Base-by-base conservation (phyloP, 78 protist species). In the Dictyostelium citrinum region DNA sequence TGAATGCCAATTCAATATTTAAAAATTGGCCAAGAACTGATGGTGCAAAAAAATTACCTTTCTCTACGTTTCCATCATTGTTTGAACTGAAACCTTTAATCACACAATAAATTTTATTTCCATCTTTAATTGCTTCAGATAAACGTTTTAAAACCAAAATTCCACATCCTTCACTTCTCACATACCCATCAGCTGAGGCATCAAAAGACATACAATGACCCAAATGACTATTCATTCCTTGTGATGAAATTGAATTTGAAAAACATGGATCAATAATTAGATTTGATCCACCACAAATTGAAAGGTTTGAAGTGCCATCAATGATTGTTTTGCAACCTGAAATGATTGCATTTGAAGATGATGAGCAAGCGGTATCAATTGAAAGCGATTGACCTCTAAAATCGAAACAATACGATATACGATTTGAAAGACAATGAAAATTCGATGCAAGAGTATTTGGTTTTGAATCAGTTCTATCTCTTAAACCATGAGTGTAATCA, bases 201-300 rank as follows among this genome's bases (percentile, higher is more conserved):
- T 82, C 90, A 29, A 82, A 82, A 12, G 90, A 39, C 70, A 35
- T 71, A 10, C 51, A 82, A 27, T 17, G 17, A 35, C 79, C 79
- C 20, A 20, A 16, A 7, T 27, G 11, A 14, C 41, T 24, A n/a
- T 96, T 84, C 83, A 97, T 60, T 14, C 85, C 83, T 2, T 10
- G 45, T 75, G 7, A n/a, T 1, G 90, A 46, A 10, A 93, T 71
- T 8, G 49, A 20, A 14, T 58, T 61, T 11, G 84, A 22, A 6
- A 55, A 16, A 24, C 33, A 80, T 43, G 90, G 96, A 71, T 39
- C 67, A 24, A 94, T 85, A 9, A 90, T 39, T 20, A 90, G 10
- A 83, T 96, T 97, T 72, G 39, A 81, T 12, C 97, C 98, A 17
- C 93, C 98, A 22, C 35, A 96, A 2, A 97, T 27, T 1, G 98